A percentile compares a stretch with the other conserved stretches of the same genome.
phyloP scores from a whole-genome alignment of 2,329 filamentous ascomycete species.

The Ceratocystis albifundus region DNA sequence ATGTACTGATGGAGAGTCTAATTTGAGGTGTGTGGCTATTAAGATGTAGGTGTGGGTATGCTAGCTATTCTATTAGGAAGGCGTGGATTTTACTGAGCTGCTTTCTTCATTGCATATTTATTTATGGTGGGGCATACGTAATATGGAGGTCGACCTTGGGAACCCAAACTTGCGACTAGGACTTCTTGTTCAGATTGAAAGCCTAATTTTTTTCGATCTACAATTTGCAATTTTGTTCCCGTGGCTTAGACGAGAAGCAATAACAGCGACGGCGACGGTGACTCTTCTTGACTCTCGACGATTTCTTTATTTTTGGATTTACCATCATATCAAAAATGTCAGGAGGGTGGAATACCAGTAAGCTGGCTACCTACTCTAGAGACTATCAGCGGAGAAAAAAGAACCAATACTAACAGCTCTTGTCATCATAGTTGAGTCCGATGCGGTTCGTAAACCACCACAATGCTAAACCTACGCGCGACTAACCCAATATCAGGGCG shows the following conservation, averaged over 20 bases:
- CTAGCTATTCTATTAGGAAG: background rate
- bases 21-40: too few species aligned
- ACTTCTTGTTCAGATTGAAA: background rate
- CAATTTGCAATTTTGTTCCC: background rate
- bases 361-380: constrained; percentile 29
- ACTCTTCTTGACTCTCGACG: background rate
- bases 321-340: constrained; percentile 16
- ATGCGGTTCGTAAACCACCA: constrained; percentile 56
- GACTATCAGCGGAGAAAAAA: background rate
- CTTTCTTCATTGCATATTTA: background rate
- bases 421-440: constrained; percentile 59
- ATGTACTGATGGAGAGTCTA: too few species aligned
- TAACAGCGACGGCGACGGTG: background rate
- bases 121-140: constrained; percentile 9
- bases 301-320: background rate
- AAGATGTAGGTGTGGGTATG: too few species aligned
- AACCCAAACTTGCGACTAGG: background rate
- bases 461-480: constrained; percentile 23
- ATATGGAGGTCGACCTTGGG: background rate
- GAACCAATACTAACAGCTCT: constrained; percentile 7
- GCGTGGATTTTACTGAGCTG: background rate
- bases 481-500: constrained; percentile 46
- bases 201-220: background rate
- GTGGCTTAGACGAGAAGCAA: background rate
- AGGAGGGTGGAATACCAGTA: constrained; percentile 87